Base-by-base conservation (phyloP, 371 early-diverging fungal species). In the Massospora cicadina region DNA sequence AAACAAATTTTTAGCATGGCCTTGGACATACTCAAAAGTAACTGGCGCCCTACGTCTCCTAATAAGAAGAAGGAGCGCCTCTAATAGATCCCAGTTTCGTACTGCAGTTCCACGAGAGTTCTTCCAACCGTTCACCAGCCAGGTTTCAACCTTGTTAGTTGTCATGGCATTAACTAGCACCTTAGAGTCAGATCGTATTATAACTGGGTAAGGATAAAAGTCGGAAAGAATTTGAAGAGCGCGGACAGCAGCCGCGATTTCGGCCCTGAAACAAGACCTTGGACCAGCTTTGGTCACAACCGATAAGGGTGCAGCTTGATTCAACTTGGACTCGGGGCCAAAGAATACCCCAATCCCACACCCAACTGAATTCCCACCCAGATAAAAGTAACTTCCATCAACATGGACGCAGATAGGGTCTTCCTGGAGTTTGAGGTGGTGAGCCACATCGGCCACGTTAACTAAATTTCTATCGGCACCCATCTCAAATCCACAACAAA, bases 331-430 rank as follows among this genome's bases (percentile, higher is more conserved):
- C 13, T 57, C 28, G 12, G 17, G 23, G 7, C 58, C 58, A 57
- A 57, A 57, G 26, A 25, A 57, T n/a, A 57, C 58, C 12, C 58
- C 58, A 57, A 57, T 57, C 23, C 58, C 58, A 57, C 58, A 57
- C 23, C 58, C 58, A 57, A 57, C 28, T 23, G 25, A 25, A 12
- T n/a, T 23, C 7, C 26, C 28, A 25, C 28, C 58, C 28, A 12
- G 23, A 25, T 10, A 13, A n/a, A 25, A 57, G 26, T 12, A 57
- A 57, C 25, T 25, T 23, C 58, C 58, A n/a, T 57, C 58, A 27
- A 27, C 28, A n/a, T 57, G n/a, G 26, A 57, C 28, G 12, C 7
- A 23, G 26, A 57, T 57, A 12, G 58, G 43, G 43, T 43, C 43
- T 43, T 43, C 10, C 17, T 43, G 43, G 17, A 43, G 43, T 43